Conservation (phyloP, 1,284 basidiomycete species). For the Leccinum angustisporum region DNA sequence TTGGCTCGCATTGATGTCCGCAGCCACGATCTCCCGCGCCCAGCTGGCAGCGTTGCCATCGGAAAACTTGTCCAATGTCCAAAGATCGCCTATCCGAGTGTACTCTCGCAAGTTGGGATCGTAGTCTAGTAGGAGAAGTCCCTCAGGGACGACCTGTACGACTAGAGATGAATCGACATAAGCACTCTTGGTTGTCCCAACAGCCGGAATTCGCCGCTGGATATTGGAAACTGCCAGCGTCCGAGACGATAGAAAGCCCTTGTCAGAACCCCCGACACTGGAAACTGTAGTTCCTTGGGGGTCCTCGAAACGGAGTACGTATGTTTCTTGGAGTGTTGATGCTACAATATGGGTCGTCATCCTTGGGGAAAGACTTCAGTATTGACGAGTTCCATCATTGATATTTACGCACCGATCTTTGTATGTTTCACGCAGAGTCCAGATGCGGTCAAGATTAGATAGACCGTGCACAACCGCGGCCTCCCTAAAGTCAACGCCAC, state of each 20-base stretch:
- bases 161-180: slow-evolving; percentile 57
- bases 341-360: slow-evolving; percentile 56
- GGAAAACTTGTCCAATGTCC: slow-evolving; percentile 34
- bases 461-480: slow-evolving; percentile 63
- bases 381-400: background rate
- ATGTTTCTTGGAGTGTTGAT: slow-evolving; percentile 54
- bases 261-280: slow-evolving; percentile 34
- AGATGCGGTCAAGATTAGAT: slow-evolving; percentile 58
- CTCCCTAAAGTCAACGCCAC: slow-evolving; percentile 83
- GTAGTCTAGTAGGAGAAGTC: slow-evolving; percentile 55
- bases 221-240: slow-evolving; percentile 72
- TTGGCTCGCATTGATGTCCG: slow-evolving; percentile 62
- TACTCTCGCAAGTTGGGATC: slow-evolving; percentile 40
- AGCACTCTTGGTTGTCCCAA: slow-evolving; percentile 30
- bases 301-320: slow-evolving; percentile 51
- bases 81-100: slow-evolving; percentile 33
- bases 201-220: slow-evolving; percentile 33
- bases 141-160: slow-evolving; percentile 70
- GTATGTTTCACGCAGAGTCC: slow-evolving; percentile 58
- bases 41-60: slow-evolving; percentile 22
- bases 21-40: slow-evolving; percentile 59
- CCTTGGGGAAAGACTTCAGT: slow-evolving; percentile 32
- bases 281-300: slow-evolving; percentile 35
- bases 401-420: slow-evolving; percentile 47
- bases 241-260: slow-evolving; percentile 48